Conservation (phyloP, 805 yeast genomes). For the Ogataea minuta region DNA sequence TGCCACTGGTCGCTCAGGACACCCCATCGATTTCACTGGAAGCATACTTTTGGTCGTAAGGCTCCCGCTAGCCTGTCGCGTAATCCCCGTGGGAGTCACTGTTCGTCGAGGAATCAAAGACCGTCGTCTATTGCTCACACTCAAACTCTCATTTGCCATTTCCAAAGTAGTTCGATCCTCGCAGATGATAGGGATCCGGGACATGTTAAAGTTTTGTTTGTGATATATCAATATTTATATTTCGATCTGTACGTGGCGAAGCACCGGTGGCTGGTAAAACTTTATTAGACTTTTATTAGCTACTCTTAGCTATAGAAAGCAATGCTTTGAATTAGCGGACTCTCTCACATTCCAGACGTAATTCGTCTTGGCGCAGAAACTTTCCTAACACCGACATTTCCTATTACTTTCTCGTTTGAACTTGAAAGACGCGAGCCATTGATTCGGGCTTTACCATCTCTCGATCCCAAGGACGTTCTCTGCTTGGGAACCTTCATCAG, state of each 20-base stretch:
- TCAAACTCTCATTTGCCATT: background rate
- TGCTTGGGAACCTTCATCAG: slow-evolving; percentile 30
- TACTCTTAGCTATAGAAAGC: slow-evolving; percentile 9
- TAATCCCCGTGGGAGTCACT: slow-evolving; percentile 3
- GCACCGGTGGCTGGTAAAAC: background rate
- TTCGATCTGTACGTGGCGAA: slow-evolving; percentile 4
- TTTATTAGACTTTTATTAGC: slow-evolving; percentile 4
- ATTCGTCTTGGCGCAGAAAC: slow-evolving; percentile 30
- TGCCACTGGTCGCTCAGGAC: background rate
- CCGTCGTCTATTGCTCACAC: slow-evolving; percentile 1
- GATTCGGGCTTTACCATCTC: slow-evolving; percentile 19
- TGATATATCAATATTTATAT: slow-evolving; percentile 8
- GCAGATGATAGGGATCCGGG: background rate
- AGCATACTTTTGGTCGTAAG: slow-evolving; percentile 9
- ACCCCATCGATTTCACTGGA: slow-evolving; percentile 9
- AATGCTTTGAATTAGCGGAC: background rate
- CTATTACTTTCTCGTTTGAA: slow-evolving; percentile 32
- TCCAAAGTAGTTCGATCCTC: background rate
- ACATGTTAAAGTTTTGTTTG: background rate
- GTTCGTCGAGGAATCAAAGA: slow-evolving; percentile 16
- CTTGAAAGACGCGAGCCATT: slow-evolving; percentile 26
- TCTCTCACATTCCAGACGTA: slow-evolving; percentile 21
- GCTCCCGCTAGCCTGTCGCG: slow-evolving; percentile 4
- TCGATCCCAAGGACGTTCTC: slow-evolving; percentile 24
- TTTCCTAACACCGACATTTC: slow-evolving; percentile 37